Evolutionary conservation across 257 asterid species (phyloP), one percentile per base, ranked within the genome.

Genomic region (Scutellaria minor): DNA sequence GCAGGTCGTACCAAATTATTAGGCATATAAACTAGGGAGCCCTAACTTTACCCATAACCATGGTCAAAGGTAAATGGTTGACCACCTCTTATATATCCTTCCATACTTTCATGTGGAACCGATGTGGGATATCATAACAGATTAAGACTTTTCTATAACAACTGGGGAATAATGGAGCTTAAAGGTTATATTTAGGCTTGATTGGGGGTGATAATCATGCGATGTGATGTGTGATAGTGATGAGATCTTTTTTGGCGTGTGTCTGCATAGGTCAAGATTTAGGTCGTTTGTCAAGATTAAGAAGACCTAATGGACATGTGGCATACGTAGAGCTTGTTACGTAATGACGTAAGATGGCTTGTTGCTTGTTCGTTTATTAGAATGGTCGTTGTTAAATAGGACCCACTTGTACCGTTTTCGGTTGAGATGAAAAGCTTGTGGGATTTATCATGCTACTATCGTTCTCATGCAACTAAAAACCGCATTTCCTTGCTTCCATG

Each of bases 391-490:
- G 18, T 68, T 60, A 12, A 24, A 63, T 59, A 5, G 70, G 68
- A 78, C 60, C 82, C 71, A 77, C 71, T 22, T 64, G 10, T 12
- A 51, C 50, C 72, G 46, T 50, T 72, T 73, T 72, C 39, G 22
- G 77, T 56, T 78, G 68, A 65, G 68, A 47, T 41, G 22, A 72
- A 44, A 51, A 27, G 61, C 46, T 44, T 69, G 45, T 53, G 50
- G 37, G 37, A 31, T 50, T 59, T 71, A 48, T 66, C 74, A 41
- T 11, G 56, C 53, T 72, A 58, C 65, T 35, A 20, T 70, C 45
- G 48, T 70, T 69, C 6, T 57, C 40, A 56, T 13, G 24, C 64
- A 62, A 54, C 80, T 13, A 54, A 50, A 72, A 41, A 41, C 13
- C 35, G 14, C 31, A 6, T 53, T 39, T 47, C 24, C 27, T 70